Percentiles rank a stretch among this genome's conserved stretches.
These are phyloP conservation scores for Mucor indicus DNA, from an alignment of 371 early-diverging fungal species.

Conservation along the genomic window DNA sequence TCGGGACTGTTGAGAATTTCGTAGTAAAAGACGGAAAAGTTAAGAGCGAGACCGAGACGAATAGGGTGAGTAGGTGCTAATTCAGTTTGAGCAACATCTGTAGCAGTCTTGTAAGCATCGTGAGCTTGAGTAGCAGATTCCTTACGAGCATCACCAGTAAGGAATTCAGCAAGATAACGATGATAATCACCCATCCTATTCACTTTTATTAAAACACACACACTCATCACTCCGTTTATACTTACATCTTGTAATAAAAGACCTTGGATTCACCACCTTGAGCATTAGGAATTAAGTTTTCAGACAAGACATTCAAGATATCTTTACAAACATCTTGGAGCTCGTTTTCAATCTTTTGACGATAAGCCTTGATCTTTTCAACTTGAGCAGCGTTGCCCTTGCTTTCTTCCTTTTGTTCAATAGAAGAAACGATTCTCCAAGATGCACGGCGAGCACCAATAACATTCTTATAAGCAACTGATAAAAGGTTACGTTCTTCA, in stretches of 20 bases:
- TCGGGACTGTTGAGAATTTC: conserved; percentile 99
- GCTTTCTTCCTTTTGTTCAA: conserved; percentile 96
- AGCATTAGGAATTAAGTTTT: conserved; percentile 84
- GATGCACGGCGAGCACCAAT: conserved; percentile 99
- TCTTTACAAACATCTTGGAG: conserved; percentile 94
- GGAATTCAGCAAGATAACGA: conserved; percentile 99
- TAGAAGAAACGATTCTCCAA: conserved; percentile 99
- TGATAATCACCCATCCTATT: conserved; percentile 70
- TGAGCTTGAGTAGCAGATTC: conserved; percentile 87
- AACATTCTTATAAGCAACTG: conserved; percentile 99
- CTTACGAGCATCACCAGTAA: conserved; percentile 84
- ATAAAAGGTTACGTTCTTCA: conserved; percentile 98
- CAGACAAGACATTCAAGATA: conserved; percentile 89
- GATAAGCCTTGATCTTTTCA: conserved; percentile 87
- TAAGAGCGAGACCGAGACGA: conserved; percentile 98
- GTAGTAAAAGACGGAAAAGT: conserved; percentile 99
- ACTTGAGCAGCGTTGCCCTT: conserved; percentile 87
- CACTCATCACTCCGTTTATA: background rate
- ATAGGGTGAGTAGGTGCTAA: conserved; percentile 99
- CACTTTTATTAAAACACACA: background rate
- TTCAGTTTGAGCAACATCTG: conserved; percentile 90
- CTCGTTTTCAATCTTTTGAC: conserved; percentile 91
- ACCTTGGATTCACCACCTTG: conserved; percentile 94
- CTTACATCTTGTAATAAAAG: conserved; percentile 99
- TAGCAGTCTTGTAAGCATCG: conserved; percentile 96